A percentile compares a stretch with the other conserved stretches of the same genome.
These are phyloP conservation scores for Paragyromitra xinjiangensis DNA, from an alignment of 495 filamentous ascomycete genomes.

Conservation along the genomic window DNA sequence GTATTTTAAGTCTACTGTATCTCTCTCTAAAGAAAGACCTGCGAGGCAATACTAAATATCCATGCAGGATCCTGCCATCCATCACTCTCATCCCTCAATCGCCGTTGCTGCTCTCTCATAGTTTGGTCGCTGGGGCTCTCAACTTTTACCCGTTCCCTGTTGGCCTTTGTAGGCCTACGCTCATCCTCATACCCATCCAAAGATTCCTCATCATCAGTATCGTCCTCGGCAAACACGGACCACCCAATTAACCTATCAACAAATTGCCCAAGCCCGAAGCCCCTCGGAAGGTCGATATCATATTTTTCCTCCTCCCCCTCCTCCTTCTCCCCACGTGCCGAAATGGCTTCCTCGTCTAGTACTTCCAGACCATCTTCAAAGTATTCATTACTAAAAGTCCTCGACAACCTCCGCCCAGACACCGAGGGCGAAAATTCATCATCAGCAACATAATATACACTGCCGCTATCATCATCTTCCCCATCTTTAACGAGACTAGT, in stretches of 20 bases:
- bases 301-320: constrained; percentile 53
- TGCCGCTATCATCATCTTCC: constrained; percentile 59
- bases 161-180: constrained; percentile 47
- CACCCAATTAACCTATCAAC: constrained; percentile 78
- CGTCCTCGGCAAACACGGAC: constrained; percentile 78
- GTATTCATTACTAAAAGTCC: constrained; percentile 31
- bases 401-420: constrained; percentile 30
- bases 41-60: constrained; percentile 79
- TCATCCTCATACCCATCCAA: constrained; percentile 58
- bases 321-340: constrained; percentile 52
- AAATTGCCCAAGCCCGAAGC: constrained; percentile 77
- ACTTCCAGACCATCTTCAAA: constrained; percentile 29
- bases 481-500: constrained; percentile 70
- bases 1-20: neutral
- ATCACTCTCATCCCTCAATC: constrained; percentile 64
- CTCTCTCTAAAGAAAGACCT: constrained; percentile 68
- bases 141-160: constrained; percentile 61
- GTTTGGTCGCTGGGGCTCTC: constrained; percentile 59
- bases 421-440: constrained; percentile 34
- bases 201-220: constrained; percentile 68
- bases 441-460: constrained; percentile 33
- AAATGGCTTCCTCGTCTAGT: constrained; percentile 60
- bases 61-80: constrained; percentile 87
- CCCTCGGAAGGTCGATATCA: constrained; percentile 66
- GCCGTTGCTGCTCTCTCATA: constrained; percentile 56